These are phyloP conservation scores for Agaricus subrufescens DNA, from an alignment of 768 basidiomycete species.

Conservation along the genomic window DNA sequence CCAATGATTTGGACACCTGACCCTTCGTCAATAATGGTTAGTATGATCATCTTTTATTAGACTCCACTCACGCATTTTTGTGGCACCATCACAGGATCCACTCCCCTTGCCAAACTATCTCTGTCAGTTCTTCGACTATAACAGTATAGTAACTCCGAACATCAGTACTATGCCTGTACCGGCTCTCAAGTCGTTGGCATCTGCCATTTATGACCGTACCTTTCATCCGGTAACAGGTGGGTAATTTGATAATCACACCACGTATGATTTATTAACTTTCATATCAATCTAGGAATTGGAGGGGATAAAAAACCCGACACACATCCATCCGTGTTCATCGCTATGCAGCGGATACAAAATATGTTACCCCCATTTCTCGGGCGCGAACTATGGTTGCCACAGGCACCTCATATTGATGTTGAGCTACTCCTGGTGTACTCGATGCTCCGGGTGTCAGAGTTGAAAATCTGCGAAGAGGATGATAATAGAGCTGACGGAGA, in stretches of 20 bases:
- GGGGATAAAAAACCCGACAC: slow-evolving; percentile 25
- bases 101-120: slow-evolving; percentile 16
- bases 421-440: slow-evolving; percentile 46
- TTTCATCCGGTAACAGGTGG: slow-evolving; percentile 24
- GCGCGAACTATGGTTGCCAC: slow-evolving; percentile 25
- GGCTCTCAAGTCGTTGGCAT: slow-evolving; percentile 46
- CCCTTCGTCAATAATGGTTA: slow-evolving; percentile 28
- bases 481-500: slow-evolving; percentile 1
- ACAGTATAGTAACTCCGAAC: slow-evolving; percentile 18
- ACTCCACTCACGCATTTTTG: neutral
- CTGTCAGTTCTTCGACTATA: slow-evolving; percentile 22
- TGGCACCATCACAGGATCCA: slow-evolving; percentile 2
- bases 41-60: slow-evolving; percentile 9
- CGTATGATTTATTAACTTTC: neutral
- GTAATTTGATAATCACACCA: neutral
- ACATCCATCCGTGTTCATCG: slow-evolving; percentile 37
- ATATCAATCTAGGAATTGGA: neutral
- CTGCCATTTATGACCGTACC: slow-evolving; percentile 50
- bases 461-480: slow-evolving; percentile 20
- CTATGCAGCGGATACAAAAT: slow-evolving; percentile 39
- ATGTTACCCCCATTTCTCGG: slow-evolving; percentile 34
- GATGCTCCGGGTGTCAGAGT: slow-evolving; percentile 42
- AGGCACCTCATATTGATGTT: slow-evolving; percentile 31
- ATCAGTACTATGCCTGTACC: slow-evolving; percentile 20
- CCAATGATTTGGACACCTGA: slow-evolving; percentile 31